Evolutionary conservation across 1,139 yeast species (phyloP).

Genomic region (Lipomyces yarrowii): DNA sequence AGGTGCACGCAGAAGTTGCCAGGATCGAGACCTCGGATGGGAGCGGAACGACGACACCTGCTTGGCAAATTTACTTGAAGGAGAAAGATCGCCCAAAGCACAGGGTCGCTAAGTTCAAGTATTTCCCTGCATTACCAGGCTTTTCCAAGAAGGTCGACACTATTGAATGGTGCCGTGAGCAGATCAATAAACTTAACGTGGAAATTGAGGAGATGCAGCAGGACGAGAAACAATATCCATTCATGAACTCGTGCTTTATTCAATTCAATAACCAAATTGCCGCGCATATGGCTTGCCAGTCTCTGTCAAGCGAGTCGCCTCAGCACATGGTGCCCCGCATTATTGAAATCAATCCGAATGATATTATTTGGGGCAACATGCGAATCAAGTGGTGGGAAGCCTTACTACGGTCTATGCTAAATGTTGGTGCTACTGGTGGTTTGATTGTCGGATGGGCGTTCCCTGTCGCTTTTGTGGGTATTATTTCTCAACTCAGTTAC

Average conservation of each 20-base stretch:
- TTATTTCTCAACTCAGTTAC: slow-evolving; percentile 78
- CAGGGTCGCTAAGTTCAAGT: slow-evolving; percentile 59
- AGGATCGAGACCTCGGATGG: slow-evolving; percentile 43
- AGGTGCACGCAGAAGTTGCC: background rate
- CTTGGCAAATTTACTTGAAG: slow-evolving; percentile 69
- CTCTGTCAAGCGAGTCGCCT: slow-evolving; percentile 65
- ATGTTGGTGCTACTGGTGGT: slow-evolving; percentile 57
- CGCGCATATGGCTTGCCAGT: slow-evolving; percentile 84
- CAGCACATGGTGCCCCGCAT: slow-evolving; percentile 61
- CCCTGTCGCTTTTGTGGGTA: slow-evolving; percentile 95
- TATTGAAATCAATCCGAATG: slow-evolving; percentile 74
- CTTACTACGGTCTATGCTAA: slow-evolving; percentile 58
- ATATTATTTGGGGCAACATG: slow-evolving; percentile 82
- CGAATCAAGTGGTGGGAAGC: slow-evolving; percentile 86
- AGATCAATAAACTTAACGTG: slow-evolving; percentile 64
- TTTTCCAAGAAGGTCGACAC: slow-evolving; percentile 70
- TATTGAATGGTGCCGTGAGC: slow-evolving; percentile 66
- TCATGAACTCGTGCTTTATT: slow-evolving; percentile 68
- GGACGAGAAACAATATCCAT: slow-evolving; percentile 44
- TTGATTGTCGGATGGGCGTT: slow-evolving; percentile 84
- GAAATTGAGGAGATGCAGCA: slow-evolving; percentile 64
- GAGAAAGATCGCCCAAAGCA: slow-evolving; percentile 75
- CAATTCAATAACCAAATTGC: slow-evolving; percentile 85
- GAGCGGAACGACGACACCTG: slow-evolving; percentile 57
- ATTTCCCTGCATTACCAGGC: slow-evolving; percentile 47